Base-by-base conservation (phyloP, 1,284 basidiomycete genomes). In the Malassezia globosa region DNA sequence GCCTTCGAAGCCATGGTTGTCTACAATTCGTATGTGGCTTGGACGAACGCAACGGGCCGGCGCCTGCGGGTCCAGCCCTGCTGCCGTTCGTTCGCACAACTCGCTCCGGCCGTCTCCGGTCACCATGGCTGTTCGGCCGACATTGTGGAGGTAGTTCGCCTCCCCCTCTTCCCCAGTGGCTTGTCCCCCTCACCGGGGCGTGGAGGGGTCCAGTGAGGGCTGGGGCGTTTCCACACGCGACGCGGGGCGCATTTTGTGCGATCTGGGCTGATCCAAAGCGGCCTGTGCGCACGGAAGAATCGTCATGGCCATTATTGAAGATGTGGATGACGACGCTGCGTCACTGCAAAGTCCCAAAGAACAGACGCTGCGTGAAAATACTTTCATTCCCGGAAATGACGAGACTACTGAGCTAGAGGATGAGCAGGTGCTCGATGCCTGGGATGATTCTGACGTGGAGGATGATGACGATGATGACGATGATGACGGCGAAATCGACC, bases 1-100 rank as follows among this genome's bases (percentile, higher is more conserved):
- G 60, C 52, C 54, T 60, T 59, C 24, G 60, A 58, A 42, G 62
- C 62, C 62, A 64, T 64, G 22, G 26, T 48, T 21, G 22, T 13
- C 16, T 16, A 31, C 11, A 22, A 46, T 11, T 21, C 22, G 6
- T 26, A 18, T 41, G 43, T 40, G 44, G 24, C 26, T 31, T 34
- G 31, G 41, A 26, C 27, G 23, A 33, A 22, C 23, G 16, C 31
- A 22, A 29, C 18, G 25, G 22, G 19, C 35, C 33, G 26, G 42
- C 33, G 35, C 21, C 27, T 31, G 27, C 27, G 27, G 27, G 27
- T 23, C 16, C 36, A n/a, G n/a, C n/a, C n/a, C n/a, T n/a, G n/a
- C n/a, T n/a, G n/a, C n/a, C n/a, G n/a, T n/a, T n/a, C n/a, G n/a
- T n/a, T n/a, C n/a, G n/a, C n/a, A n/a, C n/a, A n/a, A 4, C 13